Evolutionary conservation across 1,139 yeast species (phyloP).

Genomic region (Maudiozyma humilis): DNA sequence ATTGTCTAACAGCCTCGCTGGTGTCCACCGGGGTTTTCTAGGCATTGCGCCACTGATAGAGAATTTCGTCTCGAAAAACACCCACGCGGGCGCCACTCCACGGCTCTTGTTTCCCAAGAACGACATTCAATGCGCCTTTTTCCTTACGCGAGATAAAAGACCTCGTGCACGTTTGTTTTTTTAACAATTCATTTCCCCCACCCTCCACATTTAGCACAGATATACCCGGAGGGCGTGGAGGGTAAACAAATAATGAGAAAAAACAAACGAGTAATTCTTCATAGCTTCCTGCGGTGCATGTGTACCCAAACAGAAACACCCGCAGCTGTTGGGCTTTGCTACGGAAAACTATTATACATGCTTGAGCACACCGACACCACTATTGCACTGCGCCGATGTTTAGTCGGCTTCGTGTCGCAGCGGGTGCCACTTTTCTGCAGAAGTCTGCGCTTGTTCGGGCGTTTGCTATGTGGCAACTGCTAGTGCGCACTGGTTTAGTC

Average conservation of each 20-base stretch:
- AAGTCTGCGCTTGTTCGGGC: too few relatives aligned
- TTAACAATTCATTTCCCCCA: neutral
- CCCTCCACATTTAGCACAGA: neutral
- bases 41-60: neutral
- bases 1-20: neutral
- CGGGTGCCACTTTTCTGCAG: too few relatives aligned
- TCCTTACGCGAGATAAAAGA: neutral
- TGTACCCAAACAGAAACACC: neutral
- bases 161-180: neutral
- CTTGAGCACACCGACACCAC: too few relatives aligned
- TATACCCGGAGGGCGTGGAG: too few relatives aligned
- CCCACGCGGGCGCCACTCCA: neutral
- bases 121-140: neutral
- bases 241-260: neutral
- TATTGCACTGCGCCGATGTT: too few relatives aligned
- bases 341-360: too few relatives aligned
- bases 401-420: too few relatives aligned
- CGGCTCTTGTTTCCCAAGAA: neutral
- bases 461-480: too few relatives aligned
- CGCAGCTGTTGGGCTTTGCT: too few relatives aligned
- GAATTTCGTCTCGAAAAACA: neutral
- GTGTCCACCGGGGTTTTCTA: neutral
- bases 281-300: neutral
- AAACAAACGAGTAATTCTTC: neutral
- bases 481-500: neutral